These are phyloP conservation scores for Corymbia citriodora DNA, from an alignment of 441 rosid genomes.

Conservation along the genomic window DNA sequence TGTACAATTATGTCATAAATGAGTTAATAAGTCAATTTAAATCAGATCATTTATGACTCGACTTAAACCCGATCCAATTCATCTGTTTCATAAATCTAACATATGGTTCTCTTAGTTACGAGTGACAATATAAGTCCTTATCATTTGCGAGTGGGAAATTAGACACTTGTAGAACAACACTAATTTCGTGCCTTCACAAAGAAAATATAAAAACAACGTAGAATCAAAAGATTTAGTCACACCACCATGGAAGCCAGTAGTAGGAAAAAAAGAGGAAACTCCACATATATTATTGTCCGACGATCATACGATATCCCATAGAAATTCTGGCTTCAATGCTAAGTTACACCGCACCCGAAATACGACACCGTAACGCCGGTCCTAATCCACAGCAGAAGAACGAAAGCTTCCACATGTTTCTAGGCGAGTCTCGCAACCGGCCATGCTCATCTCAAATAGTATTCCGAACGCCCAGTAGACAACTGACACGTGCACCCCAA, in stretches of 20 bases:
- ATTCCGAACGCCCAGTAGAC: neutral
- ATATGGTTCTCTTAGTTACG: too few relatives aligned
- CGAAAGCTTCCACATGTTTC: neutral
- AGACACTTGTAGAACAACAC: accelerated
- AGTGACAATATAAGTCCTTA: accelerated
- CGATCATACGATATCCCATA: neutral
- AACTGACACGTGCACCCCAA: neutral
- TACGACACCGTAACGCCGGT: neutral
- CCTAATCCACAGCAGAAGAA: neutral
- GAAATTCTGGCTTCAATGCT: neutral
- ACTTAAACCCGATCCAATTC: too few relatives aligned
- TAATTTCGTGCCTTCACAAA: neutral
- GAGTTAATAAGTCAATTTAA: too few relatives aligned
- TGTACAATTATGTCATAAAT: too few relatives aligned
- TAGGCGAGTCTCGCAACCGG: neutral
- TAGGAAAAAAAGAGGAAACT: neutral
- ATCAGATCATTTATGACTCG: too few relatives aligned
- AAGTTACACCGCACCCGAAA: neutral
- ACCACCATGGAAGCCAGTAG: accelerated
- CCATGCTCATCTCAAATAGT: neutral
- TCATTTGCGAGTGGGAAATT: accelerated
- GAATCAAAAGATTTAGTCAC: too few relatives aligned
- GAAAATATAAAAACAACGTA: too few relatives aligned
- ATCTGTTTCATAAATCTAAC: too few relatives aligned
- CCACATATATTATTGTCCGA: neutral